Evolutionary conservation across 345 rosid species (phyloP), one percentile per base, ranked within the genome.

Genomic region (Aquilaria yunnanensis): DNA sequence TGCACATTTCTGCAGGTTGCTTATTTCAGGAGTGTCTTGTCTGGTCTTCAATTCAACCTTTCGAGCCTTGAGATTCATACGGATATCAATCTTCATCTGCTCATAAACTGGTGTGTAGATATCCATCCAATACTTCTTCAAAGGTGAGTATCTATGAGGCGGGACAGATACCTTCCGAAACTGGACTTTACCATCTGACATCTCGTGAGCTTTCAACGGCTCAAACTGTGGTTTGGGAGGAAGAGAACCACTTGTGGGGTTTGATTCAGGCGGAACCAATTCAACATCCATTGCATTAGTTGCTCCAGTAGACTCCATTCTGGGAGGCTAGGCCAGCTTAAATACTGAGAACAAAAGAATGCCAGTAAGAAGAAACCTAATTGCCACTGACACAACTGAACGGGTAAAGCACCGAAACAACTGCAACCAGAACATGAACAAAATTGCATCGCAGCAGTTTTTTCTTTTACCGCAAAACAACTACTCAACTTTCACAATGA

Each of bases 61-160:
- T 13, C 96, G 81, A 7, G 89, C 81, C 72, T 84, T 92, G 74
- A 87, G 88, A 68, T 88, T 86, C 96, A 91, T 91, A 3, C 90
- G 86, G 56, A 92, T 70, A 74, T 92, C 98, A 12, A 92, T 59
- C 75, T 90, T 90, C 98, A 92, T 87, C 62, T 89, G 91, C 52
- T 92, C 91, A 48, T 81, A 83, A 10, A 92, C 58, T 0, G 93
- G 91, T 3, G 86, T 69, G 75, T 84, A 92, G 72, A 89, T 87
- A 32, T 86, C 92, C 87, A 84, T 72, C 97, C 98, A 92, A 8
- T 75, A 79, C 71, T 89, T 92, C 84, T 87, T 89, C 51, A 85
- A 82, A 9, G 96, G 96, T 0, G 95, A 54, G 75, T 87, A 89
- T 51, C 96, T 77, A 67, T 87, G 92, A 6, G 92, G 92, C 0